Evolutionary conservation across 257 asterid species (phyloP), one percentile per base, ranked within the genome.

Genomic region (Plantago elongata): DNA sequence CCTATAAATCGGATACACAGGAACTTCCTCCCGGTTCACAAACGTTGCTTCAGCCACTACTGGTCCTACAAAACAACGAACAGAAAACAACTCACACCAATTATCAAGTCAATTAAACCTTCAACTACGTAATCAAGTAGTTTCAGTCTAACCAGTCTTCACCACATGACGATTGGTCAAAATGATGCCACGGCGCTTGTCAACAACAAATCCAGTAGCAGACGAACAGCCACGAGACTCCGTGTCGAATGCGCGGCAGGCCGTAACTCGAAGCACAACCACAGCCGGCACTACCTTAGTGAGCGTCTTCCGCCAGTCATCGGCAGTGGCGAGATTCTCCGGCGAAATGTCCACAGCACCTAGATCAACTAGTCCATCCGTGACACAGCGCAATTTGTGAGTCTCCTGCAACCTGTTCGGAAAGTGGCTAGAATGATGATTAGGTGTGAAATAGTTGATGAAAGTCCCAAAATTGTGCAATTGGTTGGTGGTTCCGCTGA

Each of bases 41-140:
- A 93, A 89, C 95, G 81, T 83, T 17, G 97, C 99, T 75, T 93
- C 99, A n/a, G 97, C 99, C 72, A 93, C 99, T 68, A 89, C 95
- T 13, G 99, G 99, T 29, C 99, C 99, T 93, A 34, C 56, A 69
- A 34, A 34, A 51, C 66, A 69, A 62, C 13, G 63, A 58, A 42
- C 16, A 22, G 27, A 22, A 58, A 62, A 62, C 14, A 61, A 46
- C 29, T 5, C 48, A 14, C 1, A 30, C 11, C 38, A 30, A 56
- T 11, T 27, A 13, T n/a, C 40, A 34, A 1, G 40, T 34, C 8
- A 34, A 34, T 34, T 7, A 34, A n/a, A 66, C 51, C 7, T 16
- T 18, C 34, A 15, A 59, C 62, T 45, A 44, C 29, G 30, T 14
- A 16, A 42, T 52, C 56, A 52, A 48, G 51, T 50, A 37, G 6